A percentile compares a stretch with the other conserved stretches of the same genome.
phyloP scores from a whole-genome alignment of 1,284 basidiomycete species.

The Moesziomyces sp. region DNA sequence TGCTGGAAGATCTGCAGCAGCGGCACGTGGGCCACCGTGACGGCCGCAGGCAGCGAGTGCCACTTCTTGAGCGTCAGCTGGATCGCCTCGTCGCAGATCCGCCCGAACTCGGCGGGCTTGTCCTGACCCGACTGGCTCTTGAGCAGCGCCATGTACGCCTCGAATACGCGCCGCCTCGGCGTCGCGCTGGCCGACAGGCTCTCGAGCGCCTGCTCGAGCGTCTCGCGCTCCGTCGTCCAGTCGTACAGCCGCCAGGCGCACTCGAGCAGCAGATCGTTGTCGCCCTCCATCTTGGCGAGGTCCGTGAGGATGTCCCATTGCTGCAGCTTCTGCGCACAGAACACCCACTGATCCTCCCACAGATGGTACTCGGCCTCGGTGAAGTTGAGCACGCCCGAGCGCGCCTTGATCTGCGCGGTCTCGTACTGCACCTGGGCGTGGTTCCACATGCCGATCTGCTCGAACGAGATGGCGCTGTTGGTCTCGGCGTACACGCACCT shows the following conservation, averaged over 20 bases:
- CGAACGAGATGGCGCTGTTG: conserved; percentile 89
- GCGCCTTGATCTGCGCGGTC: conserved; percentile 85
- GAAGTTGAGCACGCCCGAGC: conserved; percentile 85
- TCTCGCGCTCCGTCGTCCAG: conserved; percentile 81
- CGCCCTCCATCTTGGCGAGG: conserved; percentile 88
- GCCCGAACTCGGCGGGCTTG: conserved; percentile 62
- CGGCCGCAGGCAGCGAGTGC: conserved; percentile 84
- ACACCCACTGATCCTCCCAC: conserved; percentile 99
- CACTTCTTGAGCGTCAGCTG: conserved; percentile 96
- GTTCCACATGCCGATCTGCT: conserved; percentile 98
- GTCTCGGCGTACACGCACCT: conserved; percentile 89
- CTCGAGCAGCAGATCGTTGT: conserved; percentile 91
- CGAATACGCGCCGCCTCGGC: conserved; percentile 92
- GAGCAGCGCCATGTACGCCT: conserved; percentile 88
- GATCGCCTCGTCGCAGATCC: conserved; percentile 93
- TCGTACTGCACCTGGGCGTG: conserved; percentile 92
- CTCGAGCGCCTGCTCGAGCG: conserved; percentile 85
- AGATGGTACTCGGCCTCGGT: conserved; percentile 95
- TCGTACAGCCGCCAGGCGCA: conserved; percentile 95
- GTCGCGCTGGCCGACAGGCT: conserved; percentile 86
- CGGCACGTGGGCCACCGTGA: conserved; percentile 92
- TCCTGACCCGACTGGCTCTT: conserved; percentile 70
- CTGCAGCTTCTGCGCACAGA: conserved; percentile 94
- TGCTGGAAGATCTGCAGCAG: conserved; percentile 98
- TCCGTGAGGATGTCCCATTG: conserved; percentile 86